Evolutionary conservation across 108 stramenopile genomes (phyloP).

Genomic region (Stephanodiscus triporus): DNA sequence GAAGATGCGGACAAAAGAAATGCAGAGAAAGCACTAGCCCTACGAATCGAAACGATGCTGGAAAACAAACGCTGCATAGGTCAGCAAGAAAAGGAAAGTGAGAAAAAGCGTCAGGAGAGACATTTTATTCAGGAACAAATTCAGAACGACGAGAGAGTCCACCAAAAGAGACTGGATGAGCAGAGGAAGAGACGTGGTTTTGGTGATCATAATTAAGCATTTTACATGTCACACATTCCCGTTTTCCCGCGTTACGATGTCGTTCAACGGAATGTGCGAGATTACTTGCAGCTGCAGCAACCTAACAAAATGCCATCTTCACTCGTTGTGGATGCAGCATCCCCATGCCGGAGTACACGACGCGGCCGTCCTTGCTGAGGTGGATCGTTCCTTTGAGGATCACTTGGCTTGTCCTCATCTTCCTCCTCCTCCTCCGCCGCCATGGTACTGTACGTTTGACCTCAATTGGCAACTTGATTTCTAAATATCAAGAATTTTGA

Average conservation of each 20-base stretch:
- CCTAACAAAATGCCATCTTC: constrained; percentile 15
- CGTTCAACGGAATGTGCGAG: not conserved
- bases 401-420: no score
- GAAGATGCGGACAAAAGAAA: constrained; percentile 31
- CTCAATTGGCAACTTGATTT: no score
- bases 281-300: constrained; percentile 26
- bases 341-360: no score
- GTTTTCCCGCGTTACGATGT: not conserved
- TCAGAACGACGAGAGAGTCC: constrained; percentile 23
- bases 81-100: constrained; percentile 13
- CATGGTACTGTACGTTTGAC: no score
- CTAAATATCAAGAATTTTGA: no score
- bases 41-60: constrained; percentile 21
- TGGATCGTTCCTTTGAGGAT: no score
- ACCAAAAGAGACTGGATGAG: constrained; percentile 24
- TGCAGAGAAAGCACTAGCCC: constrained; percentile 16
- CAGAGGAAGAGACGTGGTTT: constrained; percentile 14
- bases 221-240: not conserved
- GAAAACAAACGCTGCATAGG: constrained; percentile 31
- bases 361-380: no score
- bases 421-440: no score
- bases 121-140: constrained; percentile 22
- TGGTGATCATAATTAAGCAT: constrained; percentile 3
- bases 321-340: no score
- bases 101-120: constrained; percentile 21